phyloP scores from a whole-genome alignment of 2,329 filamentous ascomycete genomes.

The Biscogniauxia mediterranea region DNA sequence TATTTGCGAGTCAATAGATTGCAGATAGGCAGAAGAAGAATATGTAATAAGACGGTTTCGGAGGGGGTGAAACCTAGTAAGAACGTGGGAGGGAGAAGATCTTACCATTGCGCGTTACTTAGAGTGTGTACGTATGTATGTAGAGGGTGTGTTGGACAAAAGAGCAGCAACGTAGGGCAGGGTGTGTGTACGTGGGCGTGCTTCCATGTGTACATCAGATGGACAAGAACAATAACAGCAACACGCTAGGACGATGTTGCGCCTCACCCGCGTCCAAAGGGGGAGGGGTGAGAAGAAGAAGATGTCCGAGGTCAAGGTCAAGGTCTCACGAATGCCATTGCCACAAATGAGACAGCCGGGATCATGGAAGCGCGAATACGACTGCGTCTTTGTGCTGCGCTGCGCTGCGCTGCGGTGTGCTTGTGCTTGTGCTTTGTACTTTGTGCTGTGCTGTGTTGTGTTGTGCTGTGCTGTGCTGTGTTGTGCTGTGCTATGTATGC shows the following conservation, averaged over 20 bases:
- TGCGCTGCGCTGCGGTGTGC: conserved; percentile 10
- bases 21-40: conserved; percentile 28
- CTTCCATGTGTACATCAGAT: conserved; percentile 26
- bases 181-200: conserved; percentile 30
- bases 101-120: conserved; percentile 35
- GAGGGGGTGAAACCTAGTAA: conserved; percentile 22
- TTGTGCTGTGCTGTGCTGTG: conserved; percentile 15
- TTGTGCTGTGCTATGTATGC: conserved; percentile 10
- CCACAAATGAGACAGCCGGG: conserved; percentile 28
- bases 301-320: conserved; percentile 27
- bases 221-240: conserved; percentile 13
- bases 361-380: conserved; percentile 25
- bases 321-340: conserved; percentile 35
- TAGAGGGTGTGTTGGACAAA: conserved; percentile 36
- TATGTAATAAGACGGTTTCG: conserved; percentile 33
- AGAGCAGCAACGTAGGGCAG: conserved; percentile 25
- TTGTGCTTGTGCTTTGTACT: conserved; percentile 12
- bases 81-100: conserved; percentile 32
- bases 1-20: conserved; percentile 35
- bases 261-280: conserved; percentile 33
- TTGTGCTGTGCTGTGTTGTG: conserved; percentile 13
- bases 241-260: conserved; percentile 20
- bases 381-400: conserved; percentile 18
- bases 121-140: conserved; percentile 20
- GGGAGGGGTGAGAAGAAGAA: conserved; percentile 29